Base-by-base conservation (phyloP, 2,329 filamentous ascomycete species). In the Hypomyces rosellus region DNA sequence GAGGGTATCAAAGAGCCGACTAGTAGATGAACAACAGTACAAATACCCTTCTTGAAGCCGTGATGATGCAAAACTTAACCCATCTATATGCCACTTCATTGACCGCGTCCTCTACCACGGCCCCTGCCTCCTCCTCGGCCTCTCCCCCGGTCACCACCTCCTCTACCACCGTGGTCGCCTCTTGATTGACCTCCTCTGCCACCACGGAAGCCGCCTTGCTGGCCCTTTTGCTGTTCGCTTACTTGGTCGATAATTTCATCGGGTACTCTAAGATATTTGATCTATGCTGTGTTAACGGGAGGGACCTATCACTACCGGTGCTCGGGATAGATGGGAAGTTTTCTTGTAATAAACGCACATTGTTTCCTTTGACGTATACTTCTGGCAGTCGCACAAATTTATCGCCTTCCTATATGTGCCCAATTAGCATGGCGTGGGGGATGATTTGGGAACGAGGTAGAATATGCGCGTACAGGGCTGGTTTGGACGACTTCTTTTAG, bases 401-500 rank as follows among this genome's bases (percentile, higher is more conserved):
- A 70, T 97, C 91, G 55, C 90, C 93, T 64, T 97, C 92, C 82
- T 86, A 54, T 41, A 33, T 15, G 34, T 33, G 13, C 18, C 20
- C 15, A 14, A 18, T 42, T 22, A 42, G 40, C 18, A 25, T 36
- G 20, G 9, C 13, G 46, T 8, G 15, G 37, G 25, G 25, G 37
- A 8, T 15, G 13, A 8, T 13, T 38, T 45, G 3, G 11, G 34
- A 18, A 34, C 34, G 30, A 16, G 11, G 30, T 7, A 16, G 36
- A 16, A 12, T 14, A 45, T n/a, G 34, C 15, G 49, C 76, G 46
- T 71, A 86, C 83, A 20, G 92, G 85, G 66, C 87, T 96, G 15
- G 93, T 97, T 72, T 97, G 92, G 34, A 97, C 89, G 18, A 99
- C 95, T 69, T 97, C 93, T 70, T 93, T 95, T 59, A 99, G 74